Evolutionary conservation across 1,284 basidiomycete species (phyloP), one percentile per base, ranked within the genome.

Genomic region (Ustilago loliicola): DNA sequence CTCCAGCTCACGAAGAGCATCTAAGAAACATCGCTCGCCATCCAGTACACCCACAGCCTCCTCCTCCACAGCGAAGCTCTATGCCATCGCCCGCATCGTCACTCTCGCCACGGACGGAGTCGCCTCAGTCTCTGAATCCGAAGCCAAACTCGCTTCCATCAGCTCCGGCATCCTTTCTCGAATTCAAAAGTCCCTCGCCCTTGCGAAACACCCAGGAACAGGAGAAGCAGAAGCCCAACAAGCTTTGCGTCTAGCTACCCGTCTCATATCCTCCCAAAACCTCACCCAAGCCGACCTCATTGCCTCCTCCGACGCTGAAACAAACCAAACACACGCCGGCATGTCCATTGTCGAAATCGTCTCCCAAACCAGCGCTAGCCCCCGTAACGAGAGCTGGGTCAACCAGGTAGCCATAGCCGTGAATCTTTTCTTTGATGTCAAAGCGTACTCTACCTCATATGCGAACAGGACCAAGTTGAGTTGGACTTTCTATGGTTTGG

Each of bases 401-500:
- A 76, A 74, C 42, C 73, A 72, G 38, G 34, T 80, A 38, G 77
- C 74, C 17, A 48, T 71, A 15, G 73, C 77, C 19, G 61, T 80
- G 47, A 80, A 80, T 47, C 52, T 71, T 19, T 77, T 77, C 40
- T 80, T 80, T 36, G 68, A 72, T 47, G 77, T 80, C 38, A 76
- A 80, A 40, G 70, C 68, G 10, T 80, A 77, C 40, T 66, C 67
- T 7, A 77, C 72, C 7, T 64, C 67, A 8, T 72, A 71, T n/a
- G 62, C 52, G 1, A 71, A 70, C 21, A 58, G 74, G 1, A 70
- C 68, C 15, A 66, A 62, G 21, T 53, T 80, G 10, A 77, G 71
- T 45, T 79, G 72, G 71, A 78, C 78, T 0, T 81, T 81, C 32
- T 81, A 81, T 52, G 79, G 80, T 2, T 47, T 82, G 17, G 72